A percentile compares a stretch with the other conserved stretches of the same genome.
phyloP scores from a whole-genome alignment of 106 monocot species.

The Apostasia ramifera region DNA sequence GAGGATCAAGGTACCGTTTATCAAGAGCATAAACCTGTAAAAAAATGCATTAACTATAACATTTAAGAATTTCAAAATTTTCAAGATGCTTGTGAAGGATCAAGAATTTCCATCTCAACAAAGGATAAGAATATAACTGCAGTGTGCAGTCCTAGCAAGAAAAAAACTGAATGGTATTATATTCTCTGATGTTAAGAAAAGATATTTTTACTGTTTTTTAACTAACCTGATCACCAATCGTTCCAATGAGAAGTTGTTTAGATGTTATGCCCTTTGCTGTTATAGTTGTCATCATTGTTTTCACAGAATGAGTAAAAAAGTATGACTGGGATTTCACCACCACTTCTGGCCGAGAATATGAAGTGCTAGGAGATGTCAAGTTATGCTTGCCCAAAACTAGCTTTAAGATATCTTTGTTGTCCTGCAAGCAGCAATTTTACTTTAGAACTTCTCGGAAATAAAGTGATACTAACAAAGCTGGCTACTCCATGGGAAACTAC shows the following conservation, averaged over 20 bases:
- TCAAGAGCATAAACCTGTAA: conserved; percentile 84
- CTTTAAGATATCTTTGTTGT: conserved; percentile 92
- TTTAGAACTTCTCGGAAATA: not conserved
- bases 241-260: conserved; percentile 94
- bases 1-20: conserved; percentile 93
- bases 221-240: conserved; percentile 90
- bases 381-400: conserved; percentile 91
- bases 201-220: not conserved
- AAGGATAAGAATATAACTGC: too few relatives aligned
- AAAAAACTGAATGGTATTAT: too few relatives aligned
- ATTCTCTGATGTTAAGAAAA: too few relatives aligned
- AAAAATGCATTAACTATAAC: not conserved
- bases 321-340: conserved; percentile 80
- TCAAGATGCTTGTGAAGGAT: not conserved
- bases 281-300: conserved; percentile 69
- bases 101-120: not conserved
- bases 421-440: conserved; percentile 37
- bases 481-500: not conserved
- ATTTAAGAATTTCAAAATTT: not conserved
- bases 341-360: conserved; percentile 77
- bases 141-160: too few relatives aligned
- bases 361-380: conserved; percentile 72
- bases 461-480: not conserved
- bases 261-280: conserved; percentile 97
- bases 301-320: conserved; percentile 93